Evolutionary conservation across 2,329 filamentous ascomycete species (phyloP).

Genomic region (Diaporthe amygdali): DNA sequence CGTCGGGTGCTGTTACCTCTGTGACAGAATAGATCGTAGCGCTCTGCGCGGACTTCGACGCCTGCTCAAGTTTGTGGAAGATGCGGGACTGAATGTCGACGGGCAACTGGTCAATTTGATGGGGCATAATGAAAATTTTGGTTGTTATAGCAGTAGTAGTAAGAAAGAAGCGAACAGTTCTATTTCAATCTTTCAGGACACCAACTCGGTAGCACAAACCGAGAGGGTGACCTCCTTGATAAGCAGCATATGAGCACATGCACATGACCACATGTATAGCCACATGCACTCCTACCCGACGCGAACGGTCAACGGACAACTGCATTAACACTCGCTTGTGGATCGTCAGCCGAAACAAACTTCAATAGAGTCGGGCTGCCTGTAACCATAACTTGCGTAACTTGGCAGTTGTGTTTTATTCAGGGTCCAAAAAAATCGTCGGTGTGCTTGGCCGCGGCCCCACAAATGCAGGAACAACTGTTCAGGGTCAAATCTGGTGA

Average conservation of each 20-base stretch:
- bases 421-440: background rate
- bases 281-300: conserved; percentile 6
- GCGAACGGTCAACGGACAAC: conserved; percentile 1
- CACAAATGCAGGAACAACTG: background rate
- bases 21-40: background rate
- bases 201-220: background rate
- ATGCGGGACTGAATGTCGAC: conserved; percentile 12
- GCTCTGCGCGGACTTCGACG: background rate
- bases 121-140: background rate
- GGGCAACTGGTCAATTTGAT: conserved; percentile 6
- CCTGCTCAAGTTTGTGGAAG: background rate
- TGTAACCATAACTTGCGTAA: background rate
- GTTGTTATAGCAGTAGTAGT: background rate
- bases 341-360: background rate
- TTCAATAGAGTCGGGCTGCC: background rate
- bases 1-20: conserved; percentile 4
- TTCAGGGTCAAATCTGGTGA: background rate
- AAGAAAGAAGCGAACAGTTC: background rate
- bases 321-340: conserved; percentile 8
- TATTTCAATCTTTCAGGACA: background rate
- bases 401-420: background rate
- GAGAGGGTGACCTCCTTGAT: conserved; percentile 11
- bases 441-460: background rate
- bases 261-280: too few species aligned
- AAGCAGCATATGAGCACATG: too few species aligned